Evolutionary conservation across 1,284 basidiomycete species (phyloP).

Genomic region (Irpex sp.): DNA sequence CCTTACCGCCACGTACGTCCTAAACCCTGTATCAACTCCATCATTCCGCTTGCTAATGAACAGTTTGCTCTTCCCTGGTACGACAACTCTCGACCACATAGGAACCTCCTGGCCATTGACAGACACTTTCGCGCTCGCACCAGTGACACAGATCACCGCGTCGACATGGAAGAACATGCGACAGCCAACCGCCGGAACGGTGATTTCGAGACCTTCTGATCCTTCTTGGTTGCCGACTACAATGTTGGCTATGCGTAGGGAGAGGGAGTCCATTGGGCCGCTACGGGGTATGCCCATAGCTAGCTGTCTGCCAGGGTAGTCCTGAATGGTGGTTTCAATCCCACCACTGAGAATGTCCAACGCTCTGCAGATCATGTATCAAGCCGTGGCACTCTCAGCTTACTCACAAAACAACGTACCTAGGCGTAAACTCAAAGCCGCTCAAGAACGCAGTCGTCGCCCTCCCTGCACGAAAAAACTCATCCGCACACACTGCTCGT

Average conservation of each 20-base stretch:
- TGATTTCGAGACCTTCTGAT: slow-evolving; percentile 59
- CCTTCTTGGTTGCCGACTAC: slow-evolving; percentile 54
- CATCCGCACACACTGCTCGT: slow-evolving; percentile 37
- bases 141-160: slow-evolving; percentile 56
- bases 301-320: slow-evolving; percentile 54
- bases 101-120: slow-evolving; percentile 37
- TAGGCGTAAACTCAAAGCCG: slow-evolving; percentile 39
- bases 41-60: slow-evolving; percentile 32
- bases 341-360: slow-evolving; percentile 58
- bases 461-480: slow-evolving; percentile 41
- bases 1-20: slow-evolving; percentile 53
- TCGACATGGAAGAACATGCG: slow-evolving; percentile 41
- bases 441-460: slow-evolving; percentile 57
- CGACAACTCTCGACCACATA: slow-evolving; percentile 48
- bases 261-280: slow-evolving; percentile 64
- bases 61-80: slow-evolving; percentile 44
- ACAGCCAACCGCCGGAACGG: slow-evolving; percentile 20
- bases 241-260: slow-evolving; percentile 58
- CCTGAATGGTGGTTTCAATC: slow-evolving; percentile 61
- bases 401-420: slow-evolving; percentile 22
- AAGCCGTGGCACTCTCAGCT: too few species aligned
- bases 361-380: slow-evolving; percentile 32
- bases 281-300: slow-evolving; percentile 65
- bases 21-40: slow-evolving; percentile 31
- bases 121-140: slow-evolving; percentile 41